Conservation (phyloP, 768 basidiomycete species). For the Suillus bovinus region DNA sequence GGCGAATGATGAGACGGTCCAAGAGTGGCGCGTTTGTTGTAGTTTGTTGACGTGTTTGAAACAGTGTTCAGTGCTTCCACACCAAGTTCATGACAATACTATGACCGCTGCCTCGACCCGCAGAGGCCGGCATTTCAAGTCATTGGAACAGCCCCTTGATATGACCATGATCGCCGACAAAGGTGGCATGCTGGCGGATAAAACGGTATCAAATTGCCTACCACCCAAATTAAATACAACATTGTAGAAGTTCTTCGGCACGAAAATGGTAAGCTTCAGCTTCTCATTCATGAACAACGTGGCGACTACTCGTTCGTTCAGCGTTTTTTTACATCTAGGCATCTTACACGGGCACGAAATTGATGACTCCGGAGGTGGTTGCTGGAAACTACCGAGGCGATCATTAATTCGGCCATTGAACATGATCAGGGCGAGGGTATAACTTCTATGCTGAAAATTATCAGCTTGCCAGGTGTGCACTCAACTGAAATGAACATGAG, state of each 20-base stretch:
- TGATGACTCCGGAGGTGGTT: no score
- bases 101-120: neutral
- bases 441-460: neutral
- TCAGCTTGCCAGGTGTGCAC: neutral
- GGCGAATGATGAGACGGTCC: constrained; percentile 2
- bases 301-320: neutral
- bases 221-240: neutral
- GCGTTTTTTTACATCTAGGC: neutral
- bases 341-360: neutral
- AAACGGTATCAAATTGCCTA: neutral
- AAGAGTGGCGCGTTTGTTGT: constrained; percentile 24
- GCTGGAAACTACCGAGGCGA: neutral
- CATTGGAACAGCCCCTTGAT: neutral
- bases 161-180: neutral
- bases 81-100: neutral
- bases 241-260: neutral
- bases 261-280: neutral
- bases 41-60: constrained; percentile 24
- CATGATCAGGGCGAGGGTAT: neutral
- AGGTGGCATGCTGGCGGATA: neutral
- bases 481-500: neutral
- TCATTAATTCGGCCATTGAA: neutral
- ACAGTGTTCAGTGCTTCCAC: no score
- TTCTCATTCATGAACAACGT: neutral
- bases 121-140: neutral